phyloP scores from a whole-genome alignment of 805 yeast species.

The Kluyveromyces starmeri region DNA sequence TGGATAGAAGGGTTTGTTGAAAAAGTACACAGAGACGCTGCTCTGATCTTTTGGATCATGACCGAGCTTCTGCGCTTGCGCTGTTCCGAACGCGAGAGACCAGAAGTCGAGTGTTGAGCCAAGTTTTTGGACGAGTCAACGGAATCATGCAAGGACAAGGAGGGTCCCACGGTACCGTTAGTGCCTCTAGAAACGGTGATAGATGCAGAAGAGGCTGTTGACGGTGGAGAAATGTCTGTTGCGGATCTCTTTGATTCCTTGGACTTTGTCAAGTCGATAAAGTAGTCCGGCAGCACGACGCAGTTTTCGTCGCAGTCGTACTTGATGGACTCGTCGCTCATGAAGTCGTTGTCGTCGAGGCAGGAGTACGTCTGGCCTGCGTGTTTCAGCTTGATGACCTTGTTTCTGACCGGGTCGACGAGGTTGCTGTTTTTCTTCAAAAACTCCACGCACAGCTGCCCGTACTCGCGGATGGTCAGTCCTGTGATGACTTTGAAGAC shows the following conservation, averaged over 20 bases:
- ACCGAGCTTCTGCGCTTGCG: conserved; percentile 19
- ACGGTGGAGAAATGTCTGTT: conserved; percentile 8
- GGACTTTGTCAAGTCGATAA: conserved; percentile 20
- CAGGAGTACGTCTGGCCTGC: conserved; percentile 12
- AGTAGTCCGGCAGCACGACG: conserved; percentile 17
- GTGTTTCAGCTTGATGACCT: conserved; percentile 11
- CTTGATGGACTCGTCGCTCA: conserved; percentile 14
- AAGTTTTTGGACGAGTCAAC: neutral
- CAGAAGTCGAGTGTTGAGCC: neutral
- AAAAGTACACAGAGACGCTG: conserved; percentile 16
- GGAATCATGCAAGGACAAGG: neutral
- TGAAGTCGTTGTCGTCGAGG: conserved; percentile 14
- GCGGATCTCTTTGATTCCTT: conserved; percentile 18
- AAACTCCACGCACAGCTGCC: conserved; percentile 69
- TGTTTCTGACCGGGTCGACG: conserved; percentile 14
- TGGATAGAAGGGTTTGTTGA: conserved; percentile 16
- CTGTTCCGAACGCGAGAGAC: conserved; percentile 14
- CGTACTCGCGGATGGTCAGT: conserved; percentile 80
- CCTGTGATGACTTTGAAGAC: conserved; percentile 83
- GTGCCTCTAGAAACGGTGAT: conserved; percentile 4
- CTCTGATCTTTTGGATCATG: conserved; percentile 17
- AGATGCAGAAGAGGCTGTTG: neutral
- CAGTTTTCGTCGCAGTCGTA: conserved; percentile 18
- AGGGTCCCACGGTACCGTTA: neutral
- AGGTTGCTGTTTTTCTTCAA: conserved; percentile 31